Evolutionary conservation across 306 rosid genomes (phyloP), one percentile per base, ranked within the genome.

Genomic region (Pyrus pyrifolia): DNA sequence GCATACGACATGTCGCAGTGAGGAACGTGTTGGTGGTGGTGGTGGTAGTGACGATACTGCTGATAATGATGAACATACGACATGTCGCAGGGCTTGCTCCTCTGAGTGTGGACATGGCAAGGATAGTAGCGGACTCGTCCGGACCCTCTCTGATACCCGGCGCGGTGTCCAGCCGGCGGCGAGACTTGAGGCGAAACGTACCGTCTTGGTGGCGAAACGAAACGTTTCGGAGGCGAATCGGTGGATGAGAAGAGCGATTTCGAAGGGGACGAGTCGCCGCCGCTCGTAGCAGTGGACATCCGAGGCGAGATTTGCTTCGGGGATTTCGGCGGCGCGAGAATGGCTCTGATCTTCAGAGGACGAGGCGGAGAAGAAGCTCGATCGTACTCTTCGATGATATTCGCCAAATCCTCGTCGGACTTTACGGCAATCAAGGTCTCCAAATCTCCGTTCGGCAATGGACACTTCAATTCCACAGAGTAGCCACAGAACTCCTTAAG

Each of bases 361-460:
- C 77, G 85, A 67, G 80, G 68, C 1, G 82, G 44, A 62, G 84
- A 77, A 38, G 90, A 90, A 65, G 83, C 91, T 46, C 90, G 84
- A 62, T 82, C 86, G 79, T 95, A 92, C 79, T 84, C 92, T 67
- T 92, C 90, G 2, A 95, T 71, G 46, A 95, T 81, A 51, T 86
- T 87, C 0, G 85, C 80, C 79, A 92, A 81, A 81, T 95, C 99
- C 68, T 89, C 97, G 8, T 92, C 97, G 74, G 82, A 89, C 5
- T 65, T 88, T 60, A 95, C 68, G n/a, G 97, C 77, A 80, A 95
- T 82, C 83, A 95, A 78, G 0, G 97, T 95, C 75, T 91, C 99
- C 61, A 95, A 70, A 17, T 92, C 97, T n/a, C 97, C 97, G 77
- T 46, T 76, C 2, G 99, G 97, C 66, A 95, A 80, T 12, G 80